phyloP scores from a whole-genome alignment of 805 yeast genomes.

The Wickerhamiella siamensis region DNA sequence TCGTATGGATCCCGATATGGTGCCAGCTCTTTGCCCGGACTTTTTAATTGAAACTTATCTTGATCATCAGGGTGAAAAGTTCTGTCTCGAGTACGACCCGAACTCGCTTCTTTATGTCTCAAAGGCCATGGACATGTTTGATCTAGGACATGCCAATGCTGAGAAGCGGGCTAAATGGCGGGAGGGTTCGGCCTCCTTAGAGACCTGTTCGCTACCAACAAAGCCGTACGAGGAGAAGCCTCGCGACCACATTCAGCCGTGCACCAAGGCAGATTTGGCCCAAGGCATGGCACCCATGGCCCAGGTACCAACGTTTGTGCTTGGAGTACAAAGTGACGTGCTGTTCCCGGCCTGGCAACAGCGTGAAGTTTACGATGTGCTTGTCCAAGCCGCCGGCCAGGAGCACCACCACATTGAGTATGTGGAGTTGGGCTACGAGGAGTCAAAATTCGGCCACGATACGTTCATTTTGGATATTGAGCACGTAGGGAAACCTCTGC shows the following conservation, averaged over 20 bases:
- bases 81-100: constrained; percentile 81
- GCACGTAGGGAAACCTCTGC: constrained; percentile 66
- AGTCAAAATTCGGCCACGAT: constrained; percentile 81
- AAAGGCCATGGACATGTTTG: constrained; percentile 92
- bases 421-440: constrained; percentile 59
- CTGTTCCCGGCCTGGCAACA: constrained; percentile 94
- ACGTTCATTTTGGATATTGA: constrained; percentile 70
- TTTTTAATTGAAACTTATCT: constrained; percentile 82
- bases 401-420: constrained; percentile 35
- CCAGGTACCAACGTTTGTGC: constrained; percentile 52
- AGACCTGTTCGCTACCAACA: constrained; percentile 30
- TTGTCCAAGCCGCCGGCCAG: constrained; percentile 23
- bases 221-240: constrained; percentile 43
- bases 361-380: constrained; percentile 53
- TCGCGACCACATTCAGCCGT: constrained; percentile 19
- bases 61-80: constrained; percentile 92
- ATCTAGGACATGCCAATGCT: constrained; percentile 36
- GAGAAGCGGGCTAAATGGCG: constrained; percentile 5
- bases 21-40: constrained; percentile 88
- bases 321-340: constrained; percentile 88
- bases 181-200: constrained; percentile 1
- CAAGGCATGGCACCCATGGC: constrained; percentile 52
- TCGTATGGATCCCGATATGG: constrained; percentile 60
- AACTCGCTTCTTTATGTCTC: constrained; percentile 76
- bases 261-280: constrained; percentile 40